Percentiles rank a stretch among this genome's conserved stretches.
Evolutionary conservation across 2,329 filamentous ascomycete genomes (phyloP).

Genomic region (Parascedosporium putredinis): DNA sequence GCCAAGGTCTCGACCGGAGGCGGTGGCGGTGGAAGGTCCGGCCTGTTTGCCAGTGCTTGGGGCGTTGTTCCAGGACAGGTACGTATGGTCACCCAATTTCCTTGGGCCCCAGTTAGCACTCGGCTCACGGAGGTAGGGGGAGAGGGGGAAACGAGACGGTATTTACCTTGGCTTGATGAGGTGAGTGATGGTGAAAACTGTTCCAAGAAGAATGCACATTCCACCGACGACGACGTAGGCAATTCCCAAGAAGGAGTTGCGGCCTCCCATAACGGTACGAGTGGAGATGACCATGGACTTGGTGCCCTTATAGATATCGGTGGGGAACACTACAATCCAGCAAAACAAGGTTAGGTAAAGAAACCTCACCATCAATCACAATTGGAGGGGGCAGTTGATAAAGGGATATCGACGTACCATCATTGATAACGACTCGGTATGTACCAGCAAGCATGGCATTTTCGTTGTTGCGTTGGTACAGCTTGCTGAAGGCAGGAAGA

Average conservation of each 20-base stretch:
- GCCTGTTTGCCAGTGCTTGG: conserved; percentile 31
- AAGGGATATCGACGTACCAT: conserved; percentile 55
- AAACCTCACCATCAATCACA: neutral
- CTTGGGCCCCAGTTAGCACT: conserved; percentile 31
- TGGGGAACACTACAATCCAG: conserved; percentile 65
- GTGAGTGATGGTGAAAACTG: conserved; percentile 81
- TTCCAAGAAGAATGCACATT: conserved; percentile 80
- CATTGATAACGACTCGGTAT: conserved; percentile 67
- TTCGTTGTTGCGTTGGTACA: conserved; percentile 73
- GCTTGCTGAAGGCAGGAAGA: conserved; percentile 87
- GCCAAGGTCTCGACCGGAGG: conserved; percentile 47
- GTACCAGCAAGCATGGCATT: conserved; percentile 55
- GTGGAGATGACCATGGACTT: conserved; percentile 88
- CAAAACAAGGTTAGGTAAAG: conserved; percentile 8
- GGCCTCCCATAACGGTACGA: conserved; percentile 84
- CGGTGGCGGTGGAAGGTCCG: conserved; percentile 31
- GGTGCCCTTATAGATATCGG: conserved; percentile 67
- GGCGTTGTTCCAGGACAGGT: conserved; percentile 82
- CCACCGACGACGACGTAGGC: conserved; percentile 92
- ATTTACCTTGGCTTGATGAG: conserved; percentile 78
- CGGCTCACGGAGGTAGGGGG: neutral
- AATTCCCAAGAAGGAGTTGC: conserved; percentile 92
- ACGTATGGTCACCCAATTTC: conserved; percentile 96
- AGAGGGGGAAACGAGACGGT: neutral
- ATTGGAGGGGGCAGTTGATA: neutral